Conservation (phyloP, 1,284 basidiomycete species). For the Cerrena zonata region DNA sequence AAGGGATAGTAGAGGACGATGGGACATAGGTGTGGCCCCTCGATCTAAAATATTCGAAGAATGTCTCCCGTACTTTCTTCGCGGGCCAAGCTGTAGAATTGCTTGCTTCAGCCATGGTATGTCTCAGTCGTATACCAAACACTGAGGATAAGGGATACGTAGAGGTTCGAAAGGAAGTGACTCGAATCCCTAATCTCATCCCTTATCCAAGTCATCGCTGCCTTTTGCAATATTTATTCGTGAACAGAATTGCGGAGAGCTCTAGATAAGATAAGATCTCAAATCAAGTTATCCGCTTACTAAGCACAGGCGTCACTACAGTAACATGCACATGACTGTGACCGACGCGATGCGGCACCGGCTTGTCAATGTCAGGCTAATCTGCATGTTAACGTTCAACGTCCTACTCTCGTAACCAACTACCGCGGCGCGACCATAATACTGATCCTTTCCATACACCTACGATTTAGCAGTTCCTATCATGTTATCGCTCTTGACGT, state of each 20-base stretch:
- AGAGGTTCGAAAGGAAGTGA: background rate
- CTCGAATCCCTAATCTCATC: conserved; percentile 3
- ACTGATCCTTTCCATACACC: too few species aligned
- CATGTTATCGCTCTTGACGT: too few species aligned
- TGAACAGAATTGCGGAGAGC: background rate
- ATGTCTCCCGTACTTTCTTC: conserved; percentile 64
- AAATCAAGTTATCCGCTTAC: background rate
- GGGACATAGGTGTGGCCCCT: conserved; percentile 86
- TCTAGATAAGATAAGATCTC: conserved; percentile 1
- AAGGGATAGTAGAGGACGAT: conserved; percentile 92
- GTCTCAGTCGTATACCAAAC: background rate
- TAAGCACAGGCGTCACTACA: background rate
- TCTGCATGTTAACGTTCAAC: too few species aligned
- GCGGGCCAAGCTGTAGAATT: conserved; percentile 54
- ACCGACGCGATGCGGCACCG: background rate
- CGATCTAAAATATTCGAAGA: conserved; percentile 75
- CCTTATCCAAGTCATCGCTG: background rate
- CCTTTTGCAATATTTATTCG: background rate
- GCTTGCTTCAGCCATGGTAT: conserved; percentile 1
- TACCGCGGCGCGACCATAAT: too few species aligned
- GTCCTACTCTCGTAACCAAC: too few species aligned
- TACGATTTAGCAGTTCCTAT: too few species aligned
- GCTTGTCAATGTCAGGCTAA: background rate
- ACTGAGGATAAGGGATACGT: background rate
- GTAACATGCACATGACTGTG: background rate